Evolutionary conservation across 352 stramenopile genomes (phyloP).

Genomic region (Hyaloperonospora arabidopsidis): DNA sequence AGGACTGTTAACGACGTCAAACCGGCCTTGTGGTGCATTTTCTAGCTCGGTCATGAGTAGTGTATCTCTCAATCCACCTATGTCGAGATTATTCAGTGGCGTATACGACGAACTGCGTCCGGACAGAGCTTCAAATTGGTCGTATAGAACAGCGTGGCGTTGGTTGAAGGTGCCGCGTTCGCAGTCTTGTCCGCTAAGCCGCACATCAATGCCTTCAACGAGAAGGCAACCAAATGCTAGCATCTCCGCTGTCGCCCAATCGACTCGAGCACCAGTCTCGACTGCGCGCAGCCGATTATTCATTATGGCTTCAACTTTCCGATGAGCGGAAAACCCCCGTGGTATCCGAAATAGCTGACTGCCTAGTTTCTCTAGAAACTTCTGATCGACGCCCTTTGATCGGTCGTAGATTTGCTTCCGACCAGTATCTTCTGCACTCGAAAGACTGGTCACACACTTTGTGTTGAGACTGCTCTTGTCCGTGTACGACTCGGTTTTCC

Average conservation of each 20-base stretch:
- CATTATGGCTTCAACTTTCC: constrained; percentile 83
- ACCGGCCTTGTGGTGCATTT: constrained; percentile 33
- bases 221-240: constrained; percentile 80
- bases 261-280: constrained; percentile 72
- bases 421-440: constrained; percentile 13
- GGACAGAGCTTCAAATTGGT: constrained; percentile 74
- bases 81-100: constrained; percentile 86
- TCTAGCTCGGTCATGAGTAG: constrained; percentile 38
- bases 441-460: constrained; percentile 1
- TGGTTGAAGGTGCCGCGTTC: constrained; percentile 88
- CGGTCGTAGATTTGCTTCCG: constrained; percentile 34
- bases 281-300: constrained; percentile 74
- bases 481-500: constrained; percentile 54
- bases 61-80: constrained; percentile 37
- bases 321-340: constrained; percentile 74
- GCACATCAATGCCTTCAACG: constrained; percentile 77
- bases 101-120: constrained; percentile 88
- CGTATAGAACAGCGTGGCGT: constrained; percentile 83
- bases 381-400: constrained; percentile 63
- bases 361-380: constrained; percentile 68
- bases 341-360: constrained; percentile 73
- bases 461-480: constrained; percentile 20
- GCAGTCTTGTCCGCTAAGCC: constrained; percentile 83
- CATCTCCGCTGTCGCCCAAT: constrained; percentile 86
- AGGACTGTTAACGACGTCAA: constrained; percentile 77